phyloP scores from a whole-genome alignment of 495 filamentous ascomycete genomes.

The Copromyces sp. region DNA sequence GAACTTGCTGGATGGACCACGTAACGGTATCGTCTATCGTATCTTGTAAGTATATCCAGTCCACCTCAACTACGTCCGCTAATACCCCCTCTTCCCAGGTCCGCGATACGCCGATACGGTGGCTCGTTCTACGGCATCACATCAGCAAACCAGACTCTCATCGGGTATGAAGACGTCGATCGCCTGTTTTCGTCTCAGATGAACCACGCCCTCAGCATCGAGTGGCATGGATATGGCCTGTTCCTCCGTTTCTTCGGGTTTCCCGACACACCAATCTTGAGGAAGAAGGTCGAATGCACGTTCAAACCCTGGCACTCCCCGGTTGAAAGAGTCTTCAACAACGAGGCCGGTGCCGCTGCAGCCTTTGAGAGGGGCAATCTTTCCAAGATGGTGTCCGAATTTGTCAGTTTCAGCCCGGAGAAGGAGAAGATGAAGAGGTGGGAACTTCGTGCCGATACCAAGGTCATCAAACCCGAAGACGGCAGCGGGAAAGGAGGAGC shows the following conservation, averaged over 20 bases:
- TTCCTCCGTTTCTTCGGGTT: conserved; percentile 2
- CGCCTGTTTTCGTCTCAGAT: neutral
- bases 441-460: conserved; percentile 1
- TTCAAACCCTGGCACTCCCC: neutral
- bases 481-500: neutral
- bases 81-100: neutral
- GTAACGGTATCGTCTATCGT: neutral
- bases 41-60: neutral
- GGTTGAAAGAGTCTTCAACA: conserved; percentile 2
- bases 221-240: neutral
- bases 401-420: neutral
- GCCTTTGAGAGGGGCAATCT: neutral
- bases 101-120: neutral
- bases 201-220: neutral
- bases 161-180: neutral
- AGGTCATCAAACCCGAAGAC: neutral
- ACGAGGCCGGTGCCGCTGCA: conserved; percentile 1
- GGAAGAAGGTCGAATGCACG: neutral
- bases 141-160: neutral
- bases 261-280: neutral
- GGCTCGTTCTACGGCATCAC: conserved; percentile 5
- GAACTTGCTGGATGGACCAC: neutral
- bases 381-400: neutral
- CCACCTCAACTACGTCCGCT: neutral
- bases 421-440: neutral